Evolutionary conservation across 176 grass and related monocot species (phyloP), one percentile per base, ranked within the genome.

Genomic region (Cenchrus fungigraminus): DNA sequence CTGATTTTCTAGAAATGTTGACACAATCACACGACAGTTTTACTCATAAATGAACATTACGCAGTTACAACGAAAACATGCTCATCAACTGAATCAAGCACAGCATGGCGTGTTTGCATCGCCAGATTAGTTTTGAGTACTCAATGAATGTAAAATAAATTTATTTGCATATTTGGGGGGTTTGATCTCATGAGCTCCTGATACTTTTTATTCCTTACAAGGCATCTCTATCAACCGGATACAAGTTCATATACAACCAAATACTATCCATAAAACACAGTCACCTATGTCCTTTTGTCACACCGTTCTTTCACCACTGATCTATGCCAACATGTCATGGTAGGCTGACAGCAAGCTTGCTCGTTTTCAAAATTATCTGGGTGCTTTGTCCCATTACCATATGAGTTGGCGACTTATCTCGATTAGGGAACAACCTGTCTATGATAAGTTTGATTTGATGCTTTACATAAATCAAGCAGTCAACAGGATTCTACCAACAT

Each of bases 351-450:
- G 59, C 75, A 45, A 83, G 22, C 47, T 64, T 57, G 42, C 50
- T 51, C 55, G 51, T 67, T 78, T 32, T 55, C 25, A 67, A 77
- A 84, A 84, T 79, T 65, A 49, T 74, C 72, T 44, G 6, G 6
- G 25, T 78, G 56, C 5, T 55, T 46, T 71, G 74, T 66, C 71
- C 87, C 81, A 65, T 49, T 79, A 31, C 68, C 67, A 73, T 28
- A 58, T 74, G 68, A 79, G 75, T 67, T 88, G 87, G 75, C 67
- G 56, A 3, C 74, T 84, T 34, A 56, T 42, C 9, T 79, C 28
- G 8, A 46, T 40, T 60, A 22, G 54, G 13, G 54, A 58, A 44
- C 80, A 55, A 43, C 54, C 29, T 3, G 11, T 51, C 50, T 17
- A 77, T 44, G 32, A 84, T 17, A 68, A 20, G 44, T 53, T 47